A percentile compares a stretch with the other conserved stretches of the same genome.
Conservation (phyloP, 148 eudicot species). For the Amaranthus hypochondriacus region DNA sequence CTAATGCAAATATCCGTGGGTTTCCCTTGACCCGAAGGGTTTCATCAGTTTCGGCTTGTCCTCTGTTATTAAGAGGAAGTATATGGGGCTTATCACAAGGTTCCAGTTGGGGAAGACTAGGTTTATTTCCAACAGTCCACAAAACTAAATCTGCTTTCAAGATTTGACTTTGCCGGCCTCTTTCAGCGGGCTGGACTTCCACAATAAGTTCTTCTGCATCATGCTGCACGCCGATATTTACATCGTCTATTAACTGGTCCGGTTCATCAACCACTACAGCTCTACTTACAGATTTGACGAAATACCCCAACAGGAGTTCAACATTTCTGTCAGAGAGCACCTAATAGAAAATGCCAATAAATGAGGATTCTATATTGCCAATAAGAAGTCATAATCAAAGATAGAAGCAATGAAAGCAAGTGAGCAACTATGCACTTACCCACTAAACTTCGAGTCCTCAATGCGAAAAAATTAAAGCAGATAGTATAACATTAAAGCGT, state of each 20-base stretch:
- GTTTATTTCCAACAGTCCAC: conserved; percentile 93
- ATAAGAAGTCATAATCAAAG: background rate
- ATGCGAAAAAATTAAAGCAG: background rate
- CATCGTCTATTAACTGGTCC: conserved; percentile 10
- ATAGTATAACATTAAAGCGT: conserved; percentile 1
- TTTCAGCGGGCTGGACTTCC: conserved; percentile 73
- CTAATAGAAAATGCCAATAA: conserved; percentile 33
- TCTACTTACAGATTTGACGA: conserved; percentile 52
- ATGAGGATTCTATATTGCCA: conserved; percentile 3
- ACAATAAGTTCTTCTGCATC: conserved; percentile 48
- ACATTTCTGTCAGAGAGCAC: conserved; percentile 80
- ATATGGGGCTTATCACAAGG: conserved; percentile 42
- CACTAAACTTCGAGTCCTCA: background rate
- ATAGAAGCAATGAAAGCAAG: conserved; percentile 6
- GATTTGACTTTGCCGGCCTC: conserved; percentile 52
- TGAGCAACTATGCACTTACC: background rate
- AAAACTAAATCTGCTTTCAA: conserved; percentile 87
- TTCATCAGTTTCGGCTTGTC: conserved; percentile 93
- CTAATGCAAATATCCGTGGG: conserved; percentile 86
- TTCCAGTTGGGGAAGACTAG: conserved; percentile 67
- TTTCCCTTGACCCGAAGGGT: conserved; percentile 95
- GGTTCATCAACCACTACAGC: conserved; percentile 22
- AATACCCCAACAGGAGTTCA: conserved; percentile 71
- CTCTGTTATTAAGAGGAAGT: conserved; percentile 84
- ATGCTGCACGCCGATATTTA: conserved; percentile 17